Conservation (phyloP, 352 stramenopile species). For the Peronospora farinosa region DNA sequence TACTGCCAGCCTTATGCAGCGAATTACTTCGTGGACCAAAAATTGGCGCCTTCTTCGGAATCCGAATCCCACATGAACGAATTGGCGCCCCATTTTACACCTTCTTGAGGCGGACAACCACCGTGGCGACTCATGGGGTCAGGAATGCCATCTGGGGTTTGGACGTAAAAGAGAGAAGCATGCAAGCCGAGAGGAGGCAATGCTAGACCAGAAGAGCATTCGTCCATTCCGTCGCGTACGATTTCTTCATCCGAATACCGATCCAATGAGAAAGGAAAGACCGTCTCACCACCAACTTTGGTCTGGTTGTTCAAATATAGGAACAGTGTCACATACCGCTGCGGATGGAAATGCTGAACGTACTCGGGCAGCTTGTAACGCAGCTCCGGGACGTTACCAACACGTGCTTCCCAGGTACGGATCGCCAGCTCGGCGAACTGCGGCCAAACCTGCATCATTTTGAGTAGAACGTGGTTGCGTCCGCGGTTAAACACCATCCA, state of each 20-base stretch:
- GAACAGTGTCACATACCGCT: slow-evolving; percentile 95
- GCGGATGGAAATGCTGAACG: slow-evolving; percentile 78
- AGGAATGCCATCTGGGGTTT: slow-evolving; percentile 66
- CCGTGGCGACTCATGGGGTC: slow-evolving; percentile 78
- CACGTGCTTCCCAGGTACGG: slow-evolving; percentile 56
- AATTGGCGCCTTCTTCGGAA: slow-evolving; percentile 66
- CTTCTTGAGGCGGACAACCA: slow-evolving; percentile 76
- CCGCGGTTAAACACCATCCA: slow-evolving; percentile 64
- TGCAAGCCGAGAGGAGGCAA: slow-evolving; percentile 65
- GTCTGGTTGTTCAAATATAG: slow-evolving; percentile 95
- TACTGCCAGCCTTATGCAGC: neutral
- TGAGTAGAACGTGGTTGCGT: slow-evolving; percentile 55
- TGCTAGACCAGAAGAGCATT: slow-evolving; percentile 71
- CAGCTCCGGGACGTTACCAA: slow-evolving; percentile 29
- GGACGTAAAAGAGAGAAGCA: slow-evolving; percentile 80
- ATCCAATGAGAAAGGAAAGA: slow-evolving; percentile 91
- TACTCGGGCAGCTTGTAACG: slow-evolving; percentile 62
- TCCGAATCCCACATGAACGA: slow-evolving; percentile 87
- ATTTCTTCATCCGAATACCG: slow-evolving; percentile 65
- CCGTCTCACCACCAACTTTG: slow-evolving; percentile 92
- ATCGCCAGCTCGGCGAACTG: slow-evolving; percentile 57
- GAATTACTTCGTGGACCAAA: slow-evolving; percentile 70
- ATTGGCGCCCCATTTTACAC: slow-evolving; percentile 83
- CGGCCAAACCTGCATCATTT: slow-evolving; percentile 57
- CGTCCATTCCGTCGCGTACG: slow-evolving; percentile 65